Evolutionary conservation across 495 filamentous ascomycete species (phyloP).

Genomic region (Baudoinia panamericana): DNA sequence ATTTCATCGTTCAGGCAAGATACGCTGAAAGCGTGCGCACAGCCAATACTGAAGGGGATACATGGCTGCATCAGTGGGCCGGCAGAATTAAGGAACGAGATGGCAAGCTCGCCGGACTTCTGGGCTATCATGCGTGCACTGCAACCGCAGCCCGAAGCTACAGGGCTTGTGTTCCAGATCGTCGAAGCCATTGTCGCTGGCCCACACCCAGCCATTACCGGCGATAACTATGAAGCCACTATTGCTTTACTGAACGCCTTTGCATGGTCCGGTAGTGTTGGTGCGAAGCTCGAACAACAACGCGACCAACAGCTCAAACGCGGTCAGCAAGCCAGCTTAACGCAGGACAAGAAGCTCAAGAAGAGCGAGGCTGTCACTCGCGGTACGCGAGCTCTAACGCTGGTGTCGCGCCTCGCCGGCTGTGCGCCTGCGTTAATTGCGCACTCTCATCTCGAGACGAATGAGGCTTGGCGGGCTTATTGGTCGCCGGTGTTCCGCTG

Average conservation of each 20-base stretch:
- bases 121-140: conserved; percentile 82
- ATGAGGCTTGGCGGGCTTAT: conserved; percentile 84
- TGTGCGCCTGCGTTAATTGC: conserved; percentile 76
- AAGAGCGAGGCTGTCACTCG: conserved; percentile 66
- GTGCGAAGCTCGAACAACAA: conserved; percentile 66
- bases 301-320: conserved; percentile 45
- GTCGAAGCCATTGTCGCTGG: conserved; percentile 55
- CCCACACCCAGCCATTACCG: conserved; percentile 62
- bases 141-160: conserved; percentile 50
- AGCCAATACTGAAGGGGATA: conserved; percentile 63
- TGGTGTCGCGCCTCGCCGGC: conserved; percentile 66
- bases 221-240: conserved; percentile 86
- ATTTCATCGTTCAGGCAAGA: conserved; percentile 77
- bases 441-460: conserved; percentile 72
- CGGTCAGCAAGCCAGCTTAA: conserved; percentile 3
- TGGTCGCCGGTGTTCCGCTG: conserved; percentile 92
- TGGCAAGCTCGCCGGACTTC: conserved; percentile 92
- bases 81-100: conserved; percentile 69
- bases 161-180: conserved; percentile 69
- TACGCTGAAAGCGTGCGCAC: conserved; percentile 59
- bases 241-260: conserved; percentile 80
- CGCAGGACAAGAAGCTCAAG: conserved; percentile 25
- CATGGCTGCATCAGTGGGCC: conserved; percentile 64
- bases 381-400: conserved; percentile 63
- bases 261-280: conserved; percentile 70